phyloP scores from a whole-genome alignment of 768 basidiomycete species.

The Rhizopogon vinicolor region DNA sequence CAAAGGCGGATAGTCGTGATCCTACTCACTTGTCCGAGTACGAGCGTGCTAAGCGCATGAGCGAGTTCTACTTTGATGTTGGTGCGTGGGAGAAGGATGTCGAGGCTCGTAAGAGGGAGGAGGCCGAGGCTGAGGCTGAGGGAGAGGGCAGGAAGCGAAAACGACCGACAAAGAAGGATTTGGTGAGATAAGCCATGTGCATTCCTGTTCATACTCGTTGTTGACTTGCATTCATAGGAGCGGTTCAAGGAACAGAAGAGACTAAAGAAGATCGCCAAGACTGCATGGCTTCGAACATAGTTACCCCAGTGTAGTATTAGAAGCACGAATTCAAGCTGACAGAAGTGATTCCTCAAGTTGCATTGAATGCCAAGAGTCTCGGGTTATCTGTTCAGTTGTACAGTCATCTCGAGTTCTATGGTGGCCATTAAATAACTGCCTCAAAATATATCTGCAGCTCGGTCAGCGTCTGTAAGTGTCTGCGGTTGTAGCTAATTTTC shows the following conservation, averaged over 20 bases:
- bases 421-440: neutral
- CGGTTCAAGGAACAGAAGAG: conserved; percentile 81
- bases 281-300: conserved; percentile 78
- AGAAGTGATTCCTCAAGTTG: neutral
- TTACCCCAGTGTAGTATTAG: neutral
- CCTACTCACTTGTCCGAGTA: conserved; percentile 77
- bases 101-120: conserved; percentile 36
- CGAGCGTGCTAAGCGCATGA: conserved; percentile 77
- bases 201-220: conserved; percentile 2
- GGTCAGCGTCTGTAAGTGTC: neutral
- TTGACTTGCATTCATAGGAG: conserved; percentile 43
- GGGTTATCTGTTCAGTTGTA: neutral
- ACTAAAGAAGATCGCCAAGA: conserved; percentile 82
- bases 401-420: neutral
- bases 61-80: conserved; percentile 84
- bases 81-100: conserved; percentile 74
- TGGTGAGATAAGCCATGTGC: conserved; percentile 45
- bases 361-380: neutral
- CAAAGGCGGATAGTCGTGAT: conserved; percentile 60
- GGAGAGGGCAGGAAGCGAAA: conserved; percentile 71
- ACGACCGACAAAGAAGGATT: conserved; percentile 74
- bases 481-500: neutral
- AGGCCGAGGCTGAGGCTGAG: conserved; percentile 40
- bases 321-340: neutral
- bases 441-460: neutral